These are phyloP conservation scores for Xylariaceae sp. DNA, from an alignment of 2,329 filamentous ascomycete genomes.

Conservation along the genomic window DNA sequence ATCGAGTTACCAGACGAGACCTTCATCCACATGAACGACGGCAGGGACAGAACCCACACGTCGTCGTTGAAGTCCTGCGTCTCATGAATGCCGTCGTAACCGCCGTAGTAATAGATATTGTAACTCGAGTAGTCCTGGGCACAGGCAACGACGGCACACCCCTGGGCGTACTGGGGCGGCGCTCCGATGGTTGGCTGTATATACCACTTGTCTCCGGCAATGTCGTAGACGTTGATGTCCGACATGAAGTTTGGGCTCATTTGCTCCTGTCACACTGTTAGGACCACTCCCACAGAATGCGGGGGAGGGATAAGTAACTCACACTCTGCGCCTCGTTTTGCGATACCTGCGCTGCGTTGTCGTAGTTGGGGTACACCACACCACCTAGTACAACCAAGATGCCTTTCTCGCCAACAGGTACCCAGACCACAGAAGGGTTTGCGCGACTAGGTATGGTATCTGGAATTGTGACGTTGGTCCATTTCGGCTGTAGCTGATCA, in stretches of 20 bases:
- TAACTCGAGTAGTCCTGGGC: constrained; percentile 66
- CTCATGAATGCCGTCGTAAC: constrained; percentile 50
- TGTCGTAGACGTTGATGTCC: constrained; percentile 69
- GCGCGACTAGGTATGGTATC: constrained; percentile 44
- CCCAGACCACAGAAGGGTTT: constrained; percentile 61
- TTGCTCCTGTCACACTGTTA: constrained; percentile 36
- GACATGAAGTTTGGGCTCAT: constrained; percentile 65
- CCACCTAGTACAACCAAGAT: constrained; percentile 73
- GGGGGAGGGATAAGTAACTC: constrained; percentile 12
- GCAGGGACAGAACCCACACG: constrained; percentile 74
- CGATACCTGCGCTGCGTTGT: constrained; percentile 18
- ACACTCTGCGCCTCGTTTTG: constrained; percentile 32
- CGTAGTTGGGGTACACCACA: constrained; percentile 53
- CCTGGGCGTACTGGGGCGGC: constrained; percentile 50
- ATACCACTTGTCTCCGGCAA: constrained; percentile 60
- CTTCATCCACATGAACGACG: constrained; percentile 71
- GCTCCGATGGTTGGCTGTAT: constrained; percentile 57
- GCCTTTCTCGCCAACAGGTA: constrained; percentile 69
- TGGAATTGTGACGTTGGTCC: constrained; percentile 50
- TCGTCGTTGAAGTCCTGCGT: constrained; percentile 46
- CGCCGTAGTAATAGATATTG: constrained; percentile 81
- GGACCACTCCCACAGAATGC: neutral
- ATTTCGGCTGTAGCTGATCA: constrained; percentile 39
- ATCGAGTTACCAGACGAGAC: constrained; percentile 32
- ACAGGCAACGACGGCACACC: constrained; percentile 68